Conservation (phyloP, 2,329 filamentous ascomycete species). For the Fusarium sp. region DNA sequence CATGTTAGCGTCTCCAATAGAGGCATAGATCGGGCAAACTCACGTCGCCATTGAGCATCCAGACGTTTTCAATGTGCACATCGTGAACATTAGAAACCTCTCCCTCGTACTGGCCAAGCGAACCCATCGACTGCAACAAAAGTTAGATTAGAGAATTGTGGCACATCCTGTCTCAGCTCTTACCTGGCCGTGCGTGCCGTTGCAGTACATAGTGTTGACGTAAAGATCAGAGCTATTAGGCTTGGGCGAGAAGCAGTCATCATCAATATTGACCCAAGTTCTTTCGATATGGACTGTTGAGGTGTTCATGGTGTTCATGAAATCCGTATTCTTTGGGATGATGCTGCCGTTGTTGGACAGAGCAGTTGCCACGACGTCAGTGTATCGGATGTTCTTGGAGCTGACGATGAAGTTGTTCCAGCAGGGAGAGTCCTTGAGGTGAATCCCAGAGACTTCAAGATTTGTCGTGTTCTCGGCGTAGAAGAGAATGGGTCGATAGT, state of each 20-base stretch:
- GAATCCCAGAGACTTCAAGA: slow-evolving; percentile 63
- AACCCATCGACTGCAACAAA: slow-evolving; percentile 55
- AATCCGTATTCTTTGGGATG: slow-evolving; percentile 67
- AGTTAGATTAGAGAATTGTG: background rate
- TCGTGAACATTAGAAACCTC: slow-evolving; percentile 64
- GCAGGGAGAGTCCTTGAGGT: slow-evolving; percentile 67
- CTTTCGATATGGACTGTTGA: slow-evolving; percentile 61
- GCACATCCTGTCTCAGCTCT: slow-evolving; percentile 32
- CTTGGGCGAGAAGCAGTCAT: slow-evolving; percentile 69
- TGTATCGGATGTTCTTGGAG: slow-evolving; percentile 61
- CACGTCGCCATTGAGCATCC: slow-evolving; percentile 56
- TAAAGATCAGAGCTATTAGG: slow-evolving; percentile 65
- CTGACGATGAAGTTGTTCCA: slow-evolving; percentile 70
- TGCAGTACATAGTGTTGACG: slow-evolving; percentile 67
- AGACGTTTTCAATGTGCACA: slow-evolving; percentile 66
- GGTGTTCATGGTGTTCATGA: slow-evolving; percentile 67
- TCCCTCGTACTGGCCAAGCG: slow-evolving; percentile 64
- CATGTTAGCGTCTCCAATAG: fast-evolving
- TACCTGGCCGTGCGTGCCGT: slow-evolving; percentile 62
- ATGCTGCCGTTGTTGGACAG: slow-evolving; percentile 55
- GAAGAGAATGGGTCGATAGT: slow-evolving; percentile 66
- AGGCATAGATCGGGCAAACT: background rate
- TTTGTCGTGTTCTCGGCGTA: slow-evolving; percentile 68
- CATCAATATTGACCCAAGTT: slow-evolving; percentile 61
- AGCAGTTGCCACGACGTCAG: slow-evolving; percentile 62